Evolutionary conservation across 305 asterid species (phyloP).

Genomic region (Ruellia speciosa): DNA sequence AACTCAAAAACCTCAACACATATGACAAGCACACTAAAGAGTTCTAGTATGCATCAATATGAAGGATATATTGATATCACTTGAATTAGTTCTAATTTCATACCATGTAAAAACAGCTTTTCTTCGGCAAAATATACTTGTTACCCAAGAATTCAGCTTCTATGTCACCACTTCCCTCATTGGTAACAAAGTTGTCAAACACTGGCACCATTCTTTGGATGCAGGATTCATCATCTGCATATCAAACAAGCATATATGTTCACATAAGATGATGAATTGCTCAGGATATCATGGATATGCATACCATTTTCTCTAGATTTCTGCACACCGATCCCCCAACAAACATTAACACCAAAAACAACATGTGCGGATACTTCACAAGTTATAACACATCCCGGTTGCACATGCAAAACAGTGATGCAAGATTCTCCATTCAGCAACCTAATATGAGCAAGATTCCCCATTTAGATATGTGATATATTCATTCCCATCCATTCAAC

Average conservation of each 20-base stretch:
- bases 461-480: too few species aligned
- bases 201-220: slow-evolving; percentile 32
- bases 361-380: too few species aligned
- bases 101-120: slow-evolving; percentile 78
- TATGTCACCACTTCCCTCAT: slow-evolving; percentile 37
- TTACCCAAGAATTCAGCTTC: slow-evolving; percentile 57
- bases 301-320: slow-evolving; percentile 6
- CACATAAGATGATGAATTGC: neutral
- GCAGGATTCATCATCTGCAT: slow-evolving; percentile 34
- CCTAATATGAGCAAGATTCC: too few species aligned
- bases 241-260: slow-evolving; percentile 7
- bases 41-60: neutral
- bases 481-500: too few species aligned
- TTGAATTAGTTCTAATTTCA: slow-evolving; percentile 12
- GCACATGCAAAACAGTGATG: too few species aligned
- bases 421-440: too few species aligned
- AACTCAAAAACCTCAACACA: neutral
- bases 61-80: neutral
- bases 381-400: too few species aligned
- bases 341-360: too few species aligned
- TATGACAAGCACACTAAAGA: neutral
- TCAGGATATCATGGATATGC: neutral
- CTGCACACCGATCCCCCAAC: neutral
- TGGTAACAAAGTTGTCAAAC: slow-evolving; percentile 51
- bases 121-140: slow-evolving; percentile 56